Base-by-base conservation (phyloP, 352 stramenopile species). In the Globisporangium echinulatum region DNA sequence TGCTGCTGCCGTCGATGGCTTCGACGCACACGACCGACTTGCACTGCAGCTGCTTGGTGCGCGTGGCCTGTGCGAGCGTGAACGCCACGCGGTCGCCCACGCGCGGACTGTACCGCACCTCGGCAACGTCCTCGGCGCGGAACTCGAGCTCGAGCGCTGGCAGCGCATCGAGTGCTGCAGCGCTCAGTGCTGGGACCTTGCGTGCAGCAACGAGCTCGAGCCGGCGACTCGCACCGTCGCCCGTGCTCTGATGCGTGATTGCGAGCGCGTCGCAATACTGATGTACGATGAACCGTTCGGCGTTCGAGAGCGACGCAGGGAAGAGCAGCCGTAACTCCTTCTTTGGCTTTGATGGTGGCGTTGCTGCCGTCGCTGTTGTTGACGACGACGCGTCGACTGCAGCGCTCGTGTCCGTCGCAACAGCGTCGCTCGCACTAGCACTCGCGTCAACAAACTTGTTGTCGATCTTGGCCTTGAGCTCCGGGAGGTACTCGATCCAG, bases 251-350 rank as follows among this genome's bases (percentile, higher is more conserved):
- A 44, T 88, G 76, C n/a, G 60, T 64, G 9, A 90, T 58, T 3
- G 72, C 77, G 17, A 92, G 71, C 56, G 66, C 80, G 17, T 85
- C 72, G 52, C 77, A 85, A 58, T 90, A 92, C 49, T 81, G 70
- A 25, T 85, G 73, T 36, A 92, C 68, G 38, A 70, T 78, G 47
- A 70, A 69, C 49, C 81, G 79, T 63, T 92, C 79, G 48, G 75
- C 77, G 59, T 85, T 88, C n/a, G 76, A 79, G 62, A 90, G 59
- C 7, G 73, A 56, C 9, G 49, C 68, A 1, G 77, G 67, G 25
- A 80, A 77, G 40, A 61, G 49, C 17, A 87, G 71, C 40, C 64
- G 71, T 40, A 81, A 52, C 43, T 82, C 69, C 14, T 80, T 55
- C n/a, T 49, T 61, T 55, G 7, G n/a, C 4, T 49, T 44, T 8